phyloP scores from a whole-genome alignment of 805 yeast species.

The Candida koratica region DNA sequence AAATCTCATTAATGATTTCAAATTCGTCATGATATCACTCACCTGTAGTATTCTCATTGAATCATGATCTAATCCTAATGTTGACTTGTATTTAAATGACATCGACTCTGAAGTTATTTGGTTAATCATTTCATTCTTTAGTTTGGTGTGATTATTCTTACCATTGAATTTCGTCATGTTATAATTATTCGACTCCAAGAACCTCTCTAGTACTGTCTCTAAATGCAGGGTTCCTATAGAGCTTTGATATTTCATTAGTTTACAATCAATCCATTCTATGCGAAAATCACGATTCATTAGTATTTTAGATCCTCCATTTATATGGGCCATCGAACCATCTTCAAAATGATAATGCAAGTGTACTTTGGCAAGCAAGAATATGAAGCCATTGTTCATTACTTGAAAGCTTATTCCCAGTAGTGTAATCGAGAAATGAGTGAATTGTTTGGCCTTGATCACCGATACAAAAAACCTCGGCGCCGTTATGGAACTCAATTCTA shows the following conservation, averaged over 20 bases:
- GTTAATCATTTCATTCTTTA: slow-evolving; percentile 17
- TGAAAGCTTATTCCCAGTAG: slow-evolving; percentile 39
- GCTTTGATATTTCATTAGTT: slow-evolving; percentile 27
- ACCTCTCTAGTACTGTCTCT: slow-evolving; percentile 12
- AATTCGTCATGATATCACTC: slow-evolving; percentile 71
- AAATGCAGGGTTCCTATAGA: slow-evolving; percentile 16
- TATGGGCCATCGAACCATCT: slow-evolving; percentile 68
- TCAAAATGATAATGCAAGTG: slow-evolving; percentile 39
- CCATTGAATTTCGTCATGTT: slow-evolving; percentile 7
- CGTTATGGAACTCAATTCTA: slow-evolving; percentile 60
- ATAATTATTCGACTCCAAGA: slow-evolving; percentile 9
- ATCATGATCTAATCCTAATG: slow-evolving; percentile 60
- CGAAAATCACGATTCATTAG: slow-evolving; percentile 58
- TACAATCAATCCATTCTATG: slow-evolving; percentile 71
- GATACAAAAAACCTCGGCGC: slow-evolving; percentile 61
- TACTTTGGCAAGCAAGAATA: slow-evolving; percentile 30
- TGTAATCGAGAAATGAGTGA: slow-evolving; percentile 24
- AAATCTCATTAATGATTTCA: slow-evolving; percentile 60
- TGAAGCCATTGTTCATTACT: slow-evolving; percentile 38
- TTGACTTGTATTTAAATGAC: slow-evolving; percentile 47
- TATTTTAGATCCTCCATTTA: slow-evolving; percentile 59
- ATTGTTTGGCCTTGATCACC: slow-evolving; percentile 44
- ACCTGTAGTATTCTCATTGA: slow-evolving; percentile 71
- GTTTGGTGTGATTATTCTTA: slow-evolving; percentile 6
- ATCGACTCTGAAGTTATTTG: slow-evolving; percentile 25